phyloP scores from a whole-genome alignment of 306 rosid species.

The Cucurbita pepo region DNA sequence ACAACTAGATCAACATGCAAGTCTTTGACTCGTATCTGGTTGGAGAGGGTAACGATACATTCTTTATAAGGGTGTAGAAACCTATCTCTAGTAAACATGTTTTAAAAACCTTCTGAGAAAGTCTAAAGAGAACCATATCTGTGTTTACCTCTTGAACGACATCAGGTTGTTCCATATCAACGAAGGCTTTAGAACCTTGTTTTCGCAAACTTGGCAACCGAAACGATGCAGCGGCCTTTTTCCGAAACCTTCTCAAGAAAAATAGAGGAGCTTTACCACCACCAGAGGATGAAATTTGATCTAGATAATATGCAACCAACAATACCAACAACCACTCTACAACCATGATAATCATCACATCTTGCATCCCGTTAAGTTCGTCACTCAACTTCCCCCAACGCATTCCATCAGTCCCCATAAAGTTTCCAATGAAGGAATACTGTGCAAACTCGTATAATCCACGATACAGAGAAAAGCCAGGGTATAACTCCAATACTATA shows the following conservation, averaged over 20 bases:
- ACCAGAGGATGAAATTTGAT: conserved; percentile 44
- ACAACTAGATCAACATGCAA: not conserved
- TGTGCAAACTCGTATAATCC: conserved; percentile 62
- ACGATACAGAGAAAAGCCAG: conserved; percentile 67
- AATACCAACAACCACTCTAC: conserved; percentile 59
- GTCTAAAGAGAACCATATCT: not conserved
- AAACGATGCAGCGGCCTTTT: conserved; percentile 28
- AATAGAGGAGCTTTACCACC: conserved; percentile 34
- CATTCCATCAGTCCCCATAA: conserved; percentile 56
- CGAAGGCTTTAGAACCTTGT: conserved; percentile 51
- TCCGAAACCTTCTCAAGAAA: conserved; percentile 35
- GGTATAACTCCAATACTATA: conserved; percentile 55
- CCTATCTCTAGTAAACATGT: too few relatives aligned
- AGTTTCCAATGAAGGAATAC: conserved; percentile 27
- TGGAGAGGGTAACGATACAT: too few relatives aligned
- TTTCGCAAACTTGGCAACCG: conserved; percentile 34
- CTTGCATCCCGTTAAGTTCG: conserved; percentile 51
- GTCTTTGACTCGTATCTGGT: not conserved
- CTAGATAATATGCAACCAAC: conserved; percentile 36
- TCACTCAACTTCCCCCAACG: conserved; percentile 54
- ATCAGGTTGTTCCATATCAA: conserved; percentile 66
- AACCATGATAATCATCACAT: conserved; percentile 45
- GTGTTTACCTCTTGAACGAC: conserved; percentile 59
- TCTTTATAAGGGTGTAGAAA: too few relatives aligned
- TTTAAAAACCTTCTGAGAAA: too few relatives aligned